Conservation (phyloP, 2,329 filamentous ascomycete genomes). For the Fusarium siculi region DNA sequence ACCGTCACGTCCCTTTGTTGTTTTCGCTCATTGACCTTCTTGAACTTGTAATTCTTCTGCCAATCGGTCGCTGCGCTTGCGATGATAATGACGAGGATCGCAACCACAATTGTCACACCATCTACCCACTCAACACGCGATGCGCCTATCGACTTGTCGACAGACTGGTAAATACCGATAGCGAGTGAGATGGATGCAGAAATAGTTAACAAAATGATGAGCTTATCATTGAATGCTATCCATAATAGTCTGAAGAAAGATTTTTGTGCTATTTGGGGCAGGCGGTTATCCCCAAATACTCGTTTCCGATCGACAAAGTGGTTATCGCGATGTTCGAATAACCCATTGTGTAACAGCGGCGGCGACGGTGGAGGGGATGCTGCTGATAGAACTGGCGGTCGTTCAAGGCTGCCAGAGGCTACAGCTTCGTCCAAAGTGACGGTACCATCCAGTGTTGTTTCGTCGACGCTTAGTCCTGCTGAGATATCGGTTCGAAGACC, state of each 20-base stretch:
- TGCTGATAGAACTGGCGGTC: conserved; percentile 40
- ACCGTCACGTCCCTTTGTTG: conserved; percentile 80
- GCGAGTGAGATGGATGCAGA: conserved; percentile 79
- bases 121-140: conserved; percentile 82
- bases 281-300: conserved; percentile 72
- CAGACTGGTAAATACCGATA: conserved; percentile 78
- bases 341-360: conserved; percentile 41
- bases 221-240: conserved; percentile 86
- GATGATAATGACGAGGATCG: conserved; percentile 78
- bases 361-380: conserved; percentile 36
- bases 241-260: conserved; percentile 74
- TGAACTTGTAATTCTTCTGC: conserved; percentile 84
- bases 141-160: conserved; percentile 59
- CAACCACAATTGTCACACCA: conserved; percentile 81
- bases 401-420: conserved; percentile 49
- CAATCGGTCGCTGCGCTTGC: conserved; percentile 84
- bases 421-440: conserved; percentile 63
- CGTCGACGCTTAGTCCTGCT: conserved; percentile 62
- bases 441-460: conserved; percentile 56
- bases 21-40: conserved; percentile 83
- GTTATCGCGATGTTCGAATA: conserved; percentile 44
- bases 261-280: conserved; percentile 71
- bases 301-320: conserved; percentile 69
- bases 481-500: conserved; percentile 61
- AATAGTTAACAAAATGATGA: conserved; percentile 76